Evolutionary conservation across 306 rosid species (phyloP), one percentile per base, ranked within the genome.

Genomic region (Rosa rugosa): DNA sequence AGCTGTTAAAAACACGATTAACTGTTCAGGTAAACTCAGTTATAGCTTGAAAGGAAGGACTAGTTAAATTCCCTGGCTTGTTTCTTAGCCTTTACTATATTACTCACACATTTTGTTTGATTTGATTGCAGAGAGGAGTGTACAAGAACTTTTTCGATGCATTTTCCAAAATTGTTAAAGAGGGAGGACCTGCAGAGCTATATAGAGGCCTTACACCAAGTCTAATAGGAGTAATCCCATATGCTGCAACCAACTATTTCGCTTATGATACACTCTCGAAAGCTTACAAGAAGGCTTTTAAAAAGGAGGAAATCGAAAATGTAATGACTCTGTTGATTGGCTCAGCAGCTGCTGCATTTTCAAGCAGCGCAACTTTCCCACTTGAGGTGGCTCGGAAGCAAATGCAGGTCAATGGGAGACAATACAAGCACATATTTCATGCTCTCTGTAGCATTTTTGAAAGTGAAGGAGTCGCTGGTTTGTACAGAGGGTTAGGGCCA

Each of bases 371-470:
- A 40, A 93, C 98, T 40, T 93, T 88, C 84, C 97, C 98, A 11
- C 86, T 91, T 5, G 98, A 93, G 84, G 89, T 91, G 45, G 97
- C 95, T 57, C 87, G 98, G 44, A 90, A 90, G 90, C 93, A 90
- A 42, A 91, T 93, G 93, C 98, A 93, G 80, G 93, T 87, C 7
- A 86, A 82, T 68, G 98, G 97, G 76, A 87, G 89, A 76, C 92
- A 90, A 27, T 91, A 91, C 71, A 75, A 77, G 49, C 88, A 90
- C 81, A 80, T 93, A 86, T 83, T 86, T 60, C 90, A 93, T 69
- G 97, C 98, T 17, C 91, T 93, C 54, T 45, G 77, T 0, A 83
- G 90, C 85, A 87, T 91, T 72, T 77, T 86, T 56, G 90, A 87
- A 73, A 85, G 84, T 56, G 97, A 93, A 71, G 95, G 98, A 34